These are phyloP conservation scores for Blumeriella jaapii DNA, from an alignment of 2,329 filamentous ascomycete species.

Conservation along the genomic window DNA sequence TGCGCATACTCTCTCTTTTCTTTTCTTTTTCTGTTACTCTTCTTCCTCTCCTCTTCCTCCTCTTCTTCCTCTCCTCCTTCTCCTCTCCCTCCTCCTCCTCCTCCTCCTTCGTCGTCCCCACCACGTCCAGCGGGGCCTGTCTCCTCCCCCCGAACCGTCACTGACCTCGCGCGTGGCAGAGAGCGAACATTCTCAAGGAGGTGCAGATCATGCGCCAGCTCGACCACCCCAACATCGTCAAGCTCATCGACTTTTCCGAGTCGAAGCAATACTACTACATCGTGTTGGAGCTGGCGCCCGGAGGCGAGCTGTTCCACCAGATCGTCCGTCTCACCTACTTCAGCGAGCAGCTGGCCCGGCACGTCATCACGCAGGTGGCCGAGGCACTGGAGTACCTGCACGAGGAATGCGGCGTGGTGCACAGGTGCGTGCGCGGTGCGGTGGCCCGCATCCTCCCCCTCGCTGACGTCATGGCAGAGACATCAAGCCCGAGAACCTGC, in stretches of 20 bases:
- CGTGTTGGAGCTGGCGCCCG: slow-evolving; percentile 85
- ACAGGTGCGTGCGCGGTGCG: slow-evolving; percentile 61
- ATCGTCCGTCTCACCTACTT: slow-evolving; percentile 98
- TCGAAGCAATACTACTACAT: slow-evolving; percentile 96
- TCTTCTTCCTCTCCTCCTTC: no score
- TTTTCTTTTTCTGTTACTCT: slow-evolving; percentile 27
- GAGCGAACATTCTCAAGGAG: slow-evolving; percentile 95
- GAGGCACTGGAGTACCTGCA: slow-evolving; percentile 88
- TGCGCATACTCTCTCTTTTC: slow-evolving; percentile 61
- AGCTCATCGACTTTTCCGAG: slow-evolving; percentile 86
- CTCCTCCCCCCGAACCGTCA: no score
- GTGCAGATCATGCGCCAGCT: slow-evolving; percentile 97
- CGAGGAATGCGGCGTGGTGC: slow-evolving; percentile 88
- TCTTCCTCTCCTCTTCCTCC: no score
- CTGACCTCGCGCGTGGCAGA: slow-evolving; percentile 38
- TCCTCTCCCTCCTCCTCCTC: no score
- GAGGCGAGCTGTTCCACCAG: slow-evolving; percentile 95
- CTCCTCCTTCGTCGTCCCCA: no score
- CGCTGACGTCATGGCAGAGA: slow-evolving; percentile 48
- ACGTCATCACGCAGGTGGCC: slow-evolving; percentile 93
- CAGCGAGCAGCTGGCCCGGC: slow-evolving; percentile 86
- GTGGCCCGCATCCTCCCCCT: slow-evolving; percentile 3
- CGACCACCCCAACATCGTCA: slow-evolving; percentile 92
- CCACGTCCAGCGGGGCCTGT: no score
- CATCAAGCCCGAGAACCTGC: slow-evolving; percentile 95